Evolutionary conservation across 352 stramenopile genomes (phyloP), one percentile per base, ranked within the genome.

Genomic region (Globisporangium irregulare): DNA sequence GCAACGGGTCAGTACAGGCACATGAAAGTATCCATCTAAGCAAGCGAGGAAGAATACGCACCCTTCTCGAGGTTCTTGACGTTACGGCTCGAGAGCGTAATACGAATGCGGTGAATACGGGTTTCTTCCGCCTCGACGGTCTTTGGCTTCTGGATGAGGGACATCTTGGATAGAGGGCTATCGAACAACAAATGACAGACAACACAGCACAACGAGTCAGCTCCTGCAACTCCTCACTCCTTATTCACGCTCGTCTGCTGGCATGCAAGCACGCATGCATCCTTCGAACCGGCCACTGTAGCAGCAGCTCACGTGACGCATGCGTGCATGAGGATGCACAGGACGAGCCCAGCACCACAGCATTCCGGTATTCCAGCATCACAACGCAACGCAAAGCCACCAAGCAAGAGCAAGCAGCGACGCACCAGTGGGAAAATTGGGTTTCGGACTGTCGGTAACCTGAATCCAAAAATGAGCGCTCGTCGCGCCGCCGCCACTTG

Each of bases 51-150:
- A 22, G 22, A 54, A n/a, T 18, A 72, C 72, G 56, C 61, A 87
- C 78, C 91, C 88, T 99, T 99, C 84, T 99, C 98, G 68, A 99
- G 83, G 89, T 99, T 99, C 82, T 98, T 98, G 48, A 99, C 98
- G 78, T 99, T 99, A 74, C 95, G 95, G 76, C 95, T 99, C 72
- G 97, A 98, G 66, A 99, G 90, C 73, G 97, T 99, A 88, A 99
- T 99, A 73, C 98, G 95, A 83, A 99, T 99, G 79, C 97, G 94
- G 85, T 98, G 93, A 71, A 98, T 96, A 73, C 82, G 84, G 67
- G 82, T 87, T 71, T 95, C 86, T 67, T 95, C 89, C 71, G 77
- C 82, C 69, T 94, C 87, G 71, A 95, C 84, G 74, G 82, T 90
- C 82, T 93, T 93, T 53, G 84, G 83, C 85, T 95, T 95, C 79